These are phyloP conservation scores for Taphrina sp. DNA, from an alignment of 1,139 yeast genomes.

Conservation along the genomic window DNA sequence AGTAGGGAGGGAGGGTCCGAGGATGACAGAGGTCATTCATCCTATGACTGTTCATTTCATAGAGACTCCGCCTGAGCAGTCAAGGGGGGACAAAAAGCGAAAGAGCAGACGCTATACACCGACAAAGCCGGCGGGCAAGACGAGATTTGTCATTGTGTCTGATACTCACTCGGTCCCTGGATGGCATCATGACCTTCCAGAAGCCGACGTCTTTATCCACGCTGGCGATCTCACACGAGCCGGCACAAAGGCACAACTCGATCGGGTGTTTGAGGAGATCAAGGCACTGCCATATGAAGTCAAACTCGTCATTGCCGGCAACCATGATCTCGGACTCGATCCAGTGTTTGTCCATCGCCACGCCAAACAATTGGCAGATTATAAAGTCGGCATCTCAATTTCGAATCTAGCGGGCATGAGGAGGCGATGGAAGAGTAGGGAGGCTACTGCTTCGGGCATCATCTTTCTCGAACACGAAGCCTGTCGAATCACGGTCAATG, in stretches of 20 bases:
- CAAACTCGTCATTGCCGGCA: constrained; percentile 31
- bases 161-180: constrained; percentile 22
- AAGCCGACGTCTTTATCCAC: constrained; percentile 26
- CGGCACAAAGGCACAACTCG: constrained; percentile 11
- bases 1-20: too few relatives aligned
- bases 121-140: not conserved
- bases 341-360: constrained; percentile 9
- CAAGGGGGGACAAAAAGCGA: too few relatives aligned
- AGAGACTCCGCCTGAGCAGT: too few relatives aligned
- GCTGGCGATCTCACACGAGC: constrained; percentile 27
- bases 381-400: not conserved
- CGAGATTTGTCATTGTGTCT: constrained; percentile 12
- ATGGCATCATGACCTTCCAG: constrained; percentile 9
- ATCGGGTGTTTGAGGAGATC: constrained; percentile 5
- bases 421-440: constrained; percentile 9
- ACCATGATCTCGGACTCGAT: constrained; percentile 31
- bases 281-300: constrained; percentile 16
- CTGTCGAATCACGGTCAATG: not conserved
- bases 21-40: too few relatives aligned
- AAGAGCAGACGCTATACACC: not conserved
- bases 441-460: constrained; percentile 19
- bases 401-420: not conserved
- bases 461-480: constrained; percentile 14
- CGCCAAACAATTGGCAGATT: not conserved
- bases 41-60: too few relatives aligned